These are phyloP conservation scores for Cryomyces minteri DNA, from an alignment of 495 filamentous ascomycete genomes.

Conservation along the genomic window DNA sequence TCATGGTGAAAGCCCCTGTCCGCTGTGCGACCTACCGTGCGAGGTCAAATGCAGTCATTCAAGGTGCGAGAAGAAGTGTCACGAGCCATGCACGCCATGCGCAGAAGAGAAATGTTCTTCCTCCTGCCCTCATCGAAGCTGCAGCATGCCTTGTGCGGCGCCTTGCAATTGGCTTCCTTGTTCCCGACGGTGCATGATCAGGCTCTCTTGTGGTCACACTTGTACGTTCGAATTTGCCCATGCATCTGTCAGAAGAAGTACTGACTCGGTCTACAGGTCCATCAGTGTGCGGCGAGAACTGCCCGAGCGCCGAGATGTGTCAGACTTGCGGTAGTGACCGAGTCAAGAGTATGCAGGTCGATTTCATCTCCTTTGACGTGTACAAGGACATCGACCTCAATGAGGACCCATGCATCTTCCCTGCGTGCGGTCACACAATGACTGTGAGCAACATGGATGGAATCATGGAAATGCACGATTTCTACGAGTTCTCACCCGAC, in stretches of 20 bases:
- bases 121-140: conserved; percentile 32
- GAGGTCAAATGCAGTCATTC: conserved; percentile 46
- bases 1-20: conserved; percentile 33
- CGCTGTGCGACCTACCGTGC: conserved; percentile 34
- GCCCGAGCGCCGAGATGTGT: conserved; percentile 36
- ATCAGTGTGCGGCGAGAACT: conserved; percentile 46
- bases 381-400: conserved; percentile 41
- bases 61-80: conserved; percentile 35
- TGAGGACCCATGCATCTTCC: conserved; percentile 40
- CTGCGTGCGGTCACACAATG: conserved; percentile 47
- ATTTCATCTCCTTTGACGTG: conserved; percentile 28
- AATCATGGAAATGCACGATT: conserved; percentile 38
- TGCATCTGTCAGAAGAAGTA: conserved; percentile 6
- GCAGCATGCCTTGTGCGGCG: conserved; percentile 45
- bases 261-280: conserved; percentile 28
- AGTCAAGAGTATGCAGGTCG: conserved; percentile 29
- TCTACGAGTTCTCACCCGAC: conserved; percentile 32
- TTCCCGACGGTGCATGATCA: conserved; percentile 36
- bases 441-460: conserved; percentile 44
- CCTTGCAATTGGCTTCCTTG: conserved; percentile 49
- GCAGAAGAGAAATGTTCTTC: conserved; percentile 35
- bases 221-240: conserved; percentile 8
- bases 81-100: conserved; percentile 50
- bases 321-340: conserved; percentile 30
- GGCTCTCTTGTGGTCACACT: conserved; percentile 34